Conservation (phyloP, 768 basidiomycete genomes). For the Leccinum variicolor region DNA sequence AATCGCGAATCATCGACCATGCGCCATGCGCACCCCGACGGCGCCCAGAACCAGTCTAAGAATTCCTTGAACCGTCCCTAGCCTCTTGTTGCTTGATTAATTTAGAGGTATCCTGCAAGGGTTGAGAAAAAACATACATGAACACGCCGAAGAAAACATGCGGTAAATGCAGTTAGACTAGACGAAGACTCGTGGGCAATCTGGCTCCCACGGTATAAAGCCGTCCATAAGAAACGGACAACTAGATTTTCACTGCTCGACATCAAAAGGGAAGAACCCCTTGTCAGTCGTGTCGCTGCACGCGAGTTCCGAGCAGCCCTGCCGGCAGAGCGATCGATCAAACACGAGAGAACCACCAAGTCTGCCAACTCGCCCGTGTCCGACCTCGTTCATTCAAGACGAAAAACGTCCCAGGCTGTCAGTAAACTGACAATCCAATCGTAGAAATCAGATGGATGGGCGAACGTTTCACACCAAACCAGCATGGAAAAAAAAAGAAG, state of each 20-base stretch:
- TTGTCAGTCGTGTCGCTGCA: background rate
- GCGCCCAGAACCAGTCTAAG: background rate
- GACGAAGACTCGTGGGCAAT: background rate
- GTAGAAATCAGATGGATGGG: background rate
- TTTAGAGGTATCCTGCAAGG: background rate
- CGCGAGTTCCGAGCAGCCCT: background rate
- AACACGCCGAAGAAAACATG: background rate
- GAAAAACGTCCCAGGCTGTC: constrained; percentile 1
- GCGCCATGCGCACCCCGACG: constrained; percentile 7
- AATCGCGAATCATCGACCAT: constrained; percentile 1
- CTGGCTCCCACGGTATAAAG: background rate
- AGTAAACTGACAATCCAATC: constrained; percentile 11
- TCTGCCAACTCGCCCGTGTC: background rate
- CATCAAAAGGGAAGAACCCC: background rate
- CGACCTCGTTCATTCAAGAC: constrained; percentile 1
- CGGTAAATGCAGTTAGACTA: background rate
- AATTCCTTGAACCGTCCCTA: background rate
- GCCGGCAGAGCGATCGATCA: constrained; percentile 2
- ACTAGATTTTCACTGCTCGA: background rate
- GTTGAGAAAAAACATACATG: constrained; percentile 1
- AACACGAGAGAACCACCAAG: background rate
- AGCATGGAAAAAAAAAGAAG: background rate
- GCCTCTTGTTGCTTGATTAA: constrained; percentile 1
- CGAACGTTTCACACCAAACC: constrained; percentile 7
- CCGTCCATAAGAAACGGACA: background rate